Conservation (phyloP, 768 basidiomycete species). For the Lactarius sanguifluus region DNA sequence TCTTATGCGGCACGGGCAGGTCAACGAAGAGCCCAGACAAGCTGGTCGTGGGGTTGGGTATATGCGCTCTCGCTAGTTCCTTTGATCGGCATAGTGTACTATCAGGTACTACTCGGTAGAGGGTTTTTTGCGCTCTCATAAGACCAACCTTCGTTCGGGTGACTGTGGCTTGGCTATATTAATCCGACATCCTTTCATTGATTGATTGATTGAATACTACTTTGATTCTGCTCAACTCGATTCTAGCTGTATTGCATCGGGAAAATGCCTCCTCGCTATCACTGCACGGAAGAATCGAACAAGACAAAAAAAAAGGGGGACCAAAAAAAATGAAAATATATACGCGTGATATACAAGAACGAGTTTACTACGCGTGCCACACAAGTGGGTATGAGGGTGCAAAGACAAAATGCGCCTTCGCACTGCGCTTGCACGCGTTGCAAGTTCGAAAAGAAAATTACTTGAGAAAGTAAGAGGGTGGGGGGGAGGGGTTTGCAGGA, state of each 20-base stretch:
- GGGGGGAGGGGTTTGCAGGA: conserved; percentile 1
- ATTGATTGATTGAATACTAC: conserved; percentile 3
- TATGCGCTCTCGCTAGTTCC: conserved; percentile 16
- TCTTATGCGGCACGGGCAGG: background rate
- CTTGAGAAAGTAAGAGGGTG: background rate
- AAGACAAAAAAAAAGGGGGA: background rate
- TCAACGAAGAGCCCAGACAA: background rate
- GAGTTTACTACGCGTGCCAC: conserved; percentile 17
- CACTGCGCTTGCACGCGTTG: conserved; percentile 16
- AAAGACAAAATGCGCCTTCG: conserved; percentile 5
- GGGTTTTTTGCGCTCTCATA: background rate
- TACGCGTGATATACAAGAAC: conserved; percentile 8
- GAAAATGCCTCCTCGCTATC: background rate
- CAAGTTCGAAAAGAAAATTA: conserved; percentile 5
- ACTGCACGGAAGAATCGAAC: background rate
- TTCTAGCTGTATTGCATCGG: background rate
- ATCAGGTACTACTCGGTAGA: conserved; percentile 11
- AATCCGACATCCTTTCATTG: background rate
- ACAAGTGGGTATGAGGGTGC: conserved; percentile 16
- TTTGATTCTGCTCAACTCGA: background rate
- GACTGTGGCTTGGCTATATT: background rate
- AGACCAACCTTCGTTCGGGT: background rate
- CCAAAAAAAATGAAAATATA: conserved; percentile 9
- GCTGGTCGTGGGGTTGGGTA: conserved; percentile 23
- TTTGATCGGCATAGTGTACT: conserved; percentile 16